Evolutionary conservation across 2,329 filamentous ascomycete genomes (phyloP).

Genomic region (Ploettnerulaceae sp.): DNA sequence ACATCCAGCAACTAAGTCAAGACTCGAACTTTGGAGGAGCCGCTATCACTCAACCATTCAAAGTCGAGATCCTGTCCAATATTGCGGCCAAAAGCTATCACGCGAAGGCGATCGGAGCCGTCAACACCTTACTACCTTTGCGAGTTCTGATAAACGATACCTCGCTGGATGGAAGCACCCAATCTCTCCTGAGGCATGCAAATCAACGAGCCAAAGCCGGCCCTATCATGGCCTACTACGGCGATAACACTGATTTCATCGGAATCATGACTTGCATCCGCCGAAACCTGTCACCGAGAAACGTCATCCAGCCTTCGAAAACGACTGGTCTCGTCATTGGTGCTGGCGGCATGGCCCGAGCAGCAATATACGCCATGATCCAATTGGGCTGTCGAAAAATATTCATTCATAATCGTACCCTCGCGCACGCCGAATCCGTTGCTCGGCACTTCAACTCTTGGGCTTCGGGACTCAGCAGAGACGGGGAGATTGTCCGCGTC

Average conservation of each 20-base stretch:
- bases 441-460: conserved; percentile 63
- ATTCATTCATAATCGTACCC: conserved; percentile 67
- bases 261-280: conserved; percentile 70
- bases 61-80: conserved; percentile 62
- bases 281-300: conserved; percentile 67
- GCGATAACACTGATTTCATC: conserved; percentile 80
- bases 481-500: conserved; percentile 39
- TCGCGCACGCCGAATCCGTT: conserved; percentile 58
- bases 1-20: conserved; percentile 58
- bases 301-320: conserved; percentile 50
- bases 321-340: conserved; percentile 54
- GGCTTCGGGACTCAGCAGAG: conserved; percentile 28
- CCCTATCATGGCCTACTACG: conserved; percentile 64
- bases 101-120: conserved; percentile 68
- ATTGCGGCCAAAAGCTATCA: conserved; percentile 65
- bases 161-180: conserved; percentile 45
- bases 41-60: conserved; percentile 68
- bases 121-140: conserved; percentile 71
- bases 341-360: conserved; percentile 71
- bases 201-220: conserved; percentile 59
- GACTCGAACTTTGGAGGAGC: conserved; percentile 67
- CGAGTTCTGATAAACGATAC: conserved; percentile 39
- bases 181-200: conserved; percentile 33
- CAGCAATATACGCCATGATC: conserved; percentile 72
- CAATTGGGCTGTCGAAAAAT: conserved; percentile 73